These are phyloP conservation scores for Eucalyptus sp. DNA, from an alignment of 345 rosid genomes.

Conservation along the genomic window DNA sequence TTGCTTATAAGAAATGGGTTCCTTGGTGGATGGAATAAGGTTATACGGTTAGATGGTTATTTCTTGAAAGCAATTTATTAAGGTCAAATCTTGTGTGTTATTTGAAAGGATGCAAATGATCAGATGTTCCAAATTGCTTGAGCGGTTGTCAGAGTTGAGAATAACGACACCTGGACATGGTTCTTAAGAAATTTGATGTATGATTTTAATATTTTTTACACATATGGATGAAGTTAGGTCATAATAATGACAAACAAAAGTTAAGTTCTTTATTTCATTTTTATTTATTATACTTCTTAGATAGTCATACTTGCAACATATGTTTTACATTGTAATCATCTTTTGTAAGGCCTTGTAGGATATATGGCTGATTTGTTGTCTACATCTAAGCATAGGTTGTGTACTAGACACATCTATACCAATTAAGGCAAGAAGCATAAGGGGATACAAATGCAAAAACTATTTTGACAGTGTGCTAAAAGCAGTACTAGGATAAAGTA, in stretches of 20 bases:
- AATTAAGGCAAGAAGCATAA: neutral
- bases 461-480: neutral
- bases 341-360: neutral
- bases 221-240: neutral
- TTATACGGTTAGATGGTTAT: neutral
- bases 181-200: neutral
- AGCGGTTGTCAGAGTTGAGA: fast-evolving
- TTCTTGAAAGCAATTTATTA: neutral
- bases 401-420: neutral
- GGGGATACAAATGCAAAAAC: neutral
- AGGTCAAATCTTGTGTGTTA: neutral
- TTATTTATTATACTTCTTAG: neutral
- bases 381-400: neutral
- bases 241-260: neutral
- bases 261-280: neutral
- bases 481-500: too few relatives aligned
- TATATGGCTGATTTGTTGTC: fast-evolving
- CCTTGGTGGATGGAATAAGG: neutral
- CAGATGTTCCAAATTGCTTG: neutral
- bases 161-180: fast-evolving
- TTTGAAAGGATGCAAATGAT: neutral
- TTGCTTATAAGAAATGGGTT: neutral
- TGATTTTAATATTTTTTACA: neutral
- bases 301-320: neutral
- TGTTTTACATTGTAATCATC: neutral